A percentile compares a stretch with the other conserved stretches of the same genome.
phyloP scores from a whole-genome alignment of 768 basidiomycete genomes.

The Phanerochaete sordida region DNA sequence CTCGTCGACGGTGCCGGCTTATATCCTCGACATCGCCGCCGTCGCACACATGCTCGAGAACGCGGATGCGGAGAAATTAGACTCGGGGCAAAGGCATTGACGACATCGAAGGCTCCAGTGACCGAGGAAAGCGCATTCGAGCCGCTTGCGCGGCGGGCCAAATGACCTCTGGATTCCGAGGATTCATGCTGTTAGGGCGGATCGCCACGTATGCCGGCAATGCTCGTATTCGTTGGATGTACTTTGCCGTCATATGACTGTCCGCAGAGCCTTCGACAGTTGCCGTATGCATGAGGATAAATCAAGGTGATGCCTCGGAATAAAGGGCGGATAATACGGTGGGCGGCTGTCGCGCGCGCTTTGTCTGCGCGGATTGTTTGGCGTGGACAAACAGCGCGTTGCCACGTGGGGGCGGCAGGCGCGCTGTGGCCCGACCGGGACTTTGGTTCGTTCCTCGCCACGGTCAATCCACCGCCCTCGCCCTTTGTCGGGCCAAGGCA shows the following conservation, averaged over 20 bases:
- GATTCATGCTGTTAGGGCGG: not conserved
- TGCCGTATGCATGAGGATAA: conserved; percentile 16
- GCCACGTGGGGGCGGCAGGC: not conserved
- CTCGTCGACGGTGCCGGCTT: not conserved
- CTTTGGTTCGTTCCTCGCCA: not conserved
- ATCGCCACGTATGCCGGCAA: conserved; percentile 3
- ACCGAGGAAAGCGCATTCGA: not conserved
- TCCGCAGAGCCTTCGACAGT: not conserved
- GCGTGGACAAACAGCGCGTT: conserved; percentile 8
- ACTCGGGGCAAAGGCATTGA: conserved; percentile 2
- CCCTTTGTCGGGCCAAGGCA: not conserved
- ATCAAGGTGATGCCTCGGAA: conserved; percentile 25
- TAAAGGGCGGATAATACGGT: not conserved
- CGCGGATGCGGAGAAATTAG: conserved; percentile 6
- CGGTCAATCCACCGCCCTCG: not conserved
- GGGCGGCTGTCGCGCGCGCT: not conserved
- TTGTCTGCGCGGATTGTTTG: conserved; percentile 5
- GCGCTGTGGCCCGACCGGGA: not conserved
- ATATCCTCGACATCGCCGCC: conserved; percentile 4
- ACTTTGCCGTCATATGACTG: not conserved
- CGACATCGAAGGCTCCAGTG: conserved; percentile 3
- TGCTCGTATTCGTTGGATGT: not conserved
- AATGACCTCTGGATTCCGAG: conserved; percentile 6
- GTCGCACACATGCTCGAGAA: not conserved
- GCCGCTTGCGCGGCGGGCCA: not conserved